Evolutionary conservation across 1,284 basidiomycete genomes (phyloP).

Genomic region (Spongispora temasekensis): DNA sequence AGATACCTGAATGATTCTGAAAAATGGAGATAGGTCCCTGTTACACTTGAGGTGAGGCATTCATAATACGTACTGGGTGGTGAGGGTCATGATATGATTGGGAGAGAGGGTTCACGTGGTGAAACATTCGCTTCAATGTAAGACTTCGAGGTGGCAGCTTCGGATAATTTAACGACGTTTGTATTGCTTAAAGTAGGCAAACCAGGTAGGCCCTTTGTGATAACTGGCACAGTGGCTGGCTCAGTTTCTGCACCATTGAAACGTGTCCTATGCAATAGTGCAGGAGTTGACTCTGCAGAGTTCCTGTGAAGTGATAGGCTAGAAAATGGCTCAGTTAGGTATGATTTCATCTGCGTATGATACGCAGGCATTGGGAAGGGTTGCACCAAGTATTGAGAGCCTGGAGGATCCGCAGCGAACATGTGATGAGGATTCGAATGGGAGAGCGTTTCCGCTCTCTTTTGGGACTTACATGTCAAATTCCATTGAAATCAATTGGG

Average conservation of each 20-base stretch:
- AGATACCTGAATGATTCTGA: neutral
- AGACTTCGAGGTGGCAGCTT: too few relatives aligned
- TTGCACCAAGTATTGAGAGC: neutral
- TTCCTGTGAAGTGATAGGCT: too few relatives aligned
- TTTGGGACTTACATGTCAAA: neutral
- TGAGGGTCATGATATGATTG: too few relatives aligned
- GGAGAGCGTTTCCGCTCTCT: neutral
- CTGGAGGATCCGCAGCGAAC: neutral
- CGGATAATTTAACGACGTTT: neutral
- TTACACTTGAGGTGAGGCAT: neutral
- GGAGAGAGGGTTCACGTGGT: neutral
- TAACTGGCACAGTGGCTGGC: neutral
- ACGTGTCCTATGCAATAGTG: neutral
- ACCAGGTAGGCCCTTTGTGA: too few relatives aligned
- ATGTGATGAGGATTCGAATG: neutral
- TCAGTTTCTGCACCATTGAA: neutral
- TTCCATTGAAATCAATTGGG: neutral
- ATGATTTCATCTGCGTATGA: too few relatives aligned
- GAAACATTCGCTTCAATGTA: too few relatives aligned
- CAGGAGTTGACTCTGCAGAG: neutral
- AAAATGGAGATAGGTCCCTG: neutral
- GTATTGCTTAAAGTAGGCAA: neutral
- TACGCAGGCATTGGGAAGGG: neutral
- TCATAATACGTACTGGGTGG: neutral
- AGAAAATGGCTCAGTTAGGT: too few relatives aligned